Evolutionary conservation across 495 filamentous ascomycete species (phyloP).

Genomic region (Astrocystis sublimbata): DNA sequence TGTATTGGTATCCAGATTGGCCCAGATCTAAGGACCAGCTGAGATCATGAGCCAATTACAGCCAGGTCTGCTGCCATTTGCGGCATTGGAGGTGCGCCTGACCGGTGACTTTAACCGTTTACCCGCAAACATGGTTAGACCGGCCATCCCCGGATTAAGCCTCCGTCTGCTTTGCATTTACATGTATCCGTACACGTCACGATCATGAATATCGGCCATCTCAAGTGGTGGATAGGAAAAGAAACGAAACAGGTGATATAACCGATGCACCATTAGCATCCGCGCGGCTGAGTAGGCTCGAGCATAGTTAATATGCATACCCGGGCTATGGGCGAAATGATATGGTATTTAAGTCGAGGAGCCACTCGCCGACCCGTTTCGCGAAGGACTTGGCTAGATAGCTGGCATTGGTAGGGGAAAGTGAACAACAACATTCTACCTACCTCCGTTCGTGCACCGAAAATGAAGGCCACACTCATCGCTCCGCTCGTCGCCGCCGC

Average conservation of each 20-base stretch:
- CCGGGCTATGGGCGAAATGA: background rate
- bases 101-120: conserved; percentile 13
- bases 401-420: too few species aligned
- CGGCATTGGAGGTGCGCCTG: conserved; percentile 7
- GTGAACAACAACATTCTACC: conserved; percentile 43
- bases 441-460: too few species aligned
- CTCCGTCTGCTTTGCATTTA: too few species aligned
- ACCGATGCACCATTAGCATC: background rate
- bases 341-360: conserved; percentile 10
- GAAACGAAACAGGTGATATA: background rate
- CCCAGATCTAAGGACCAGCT: background rate
- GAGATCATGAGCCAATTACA: background rate
- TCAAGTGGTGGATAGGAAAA: background rate
- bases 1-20: background rate
- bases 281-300: background rate
- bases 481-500: conserved; percentile 16
- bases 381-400: background rate
- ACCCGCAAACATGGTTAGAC: conserved; percentile 13
- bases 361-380: background rate
- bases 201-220: background rate
- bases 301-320: background rate
- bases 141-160: background rate
- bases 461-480: conserved; percentile 21
- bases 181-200: conserved; percentile 1
- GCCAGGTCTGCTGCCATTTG: background rate